A percentile compares a stretch with the other conserved stretches of the same genome.
Conservation (phyloP, 2,329 filamentous ascomycete species). For the Fusarium proliferatum region DNA sequence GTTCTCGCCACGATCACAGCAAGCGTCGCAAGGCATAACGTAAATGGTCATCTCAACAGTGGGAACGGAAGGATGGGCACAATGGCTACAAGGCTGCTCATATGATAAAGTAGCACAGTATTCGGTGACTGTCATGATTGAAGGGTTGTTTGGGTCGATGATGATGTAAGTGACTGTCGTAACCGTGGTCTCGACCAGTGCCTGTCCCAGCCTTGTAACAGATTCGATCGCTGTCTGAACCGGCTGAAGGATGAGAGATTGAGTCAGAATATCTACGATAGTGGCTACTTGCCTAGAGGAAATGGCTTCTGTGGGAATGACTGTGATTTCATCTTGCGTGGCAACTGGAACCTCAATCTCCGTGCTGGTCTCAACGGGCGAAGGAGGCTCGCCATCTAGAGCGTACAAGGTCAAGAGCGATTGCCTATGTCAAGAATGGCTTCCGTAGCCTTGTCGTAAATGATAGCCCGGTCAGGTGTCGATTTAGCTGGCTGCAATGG, state of each 20-base stretch:
- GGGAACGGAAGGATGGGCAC: not conserved
- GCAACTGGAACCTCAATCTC: too few species aligned
- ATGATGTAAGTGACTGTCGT: not conserved
- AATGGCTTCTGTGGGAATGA: too few species aligned
- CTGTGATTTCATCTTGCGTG: too few species aligned
- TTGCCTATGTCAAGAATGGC: fast-evolving
- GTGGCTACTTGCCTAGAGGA: fast-evolving
- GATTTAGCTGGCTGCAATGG: fast-evolving
- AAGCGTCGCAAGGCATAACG: not conserved
- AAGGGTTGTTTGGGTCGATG: not conserved
- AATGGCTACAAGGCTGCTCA: not conserved
- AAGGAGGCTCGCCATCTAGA: too few species aligned
- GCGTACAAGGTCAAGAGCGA: too few species aligned
- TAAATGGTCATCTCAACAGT: not conserved
- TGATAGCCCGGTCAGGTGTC: fast-evolving
- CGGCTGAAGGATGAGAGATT: fast-evolving
- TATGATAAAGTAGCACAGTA: not conserved
- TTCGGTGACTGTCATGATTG: not conserved
- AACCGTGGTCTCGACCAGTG: not conserved
- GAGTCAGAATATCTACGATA: fast-evolving
- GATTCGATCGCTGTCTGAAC: not conserved
- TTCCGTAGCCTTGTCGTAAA: not conserved
- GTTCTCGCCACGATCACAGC: not conserved
- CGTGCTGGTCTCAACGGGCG: too few species aligned
- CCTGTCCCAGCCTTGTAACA: not conserved